phyloP scores from a whole-genome alignment of 2,329 filamentous ascomycete genomes.

The Talaromyces pinophilus region DNA sequence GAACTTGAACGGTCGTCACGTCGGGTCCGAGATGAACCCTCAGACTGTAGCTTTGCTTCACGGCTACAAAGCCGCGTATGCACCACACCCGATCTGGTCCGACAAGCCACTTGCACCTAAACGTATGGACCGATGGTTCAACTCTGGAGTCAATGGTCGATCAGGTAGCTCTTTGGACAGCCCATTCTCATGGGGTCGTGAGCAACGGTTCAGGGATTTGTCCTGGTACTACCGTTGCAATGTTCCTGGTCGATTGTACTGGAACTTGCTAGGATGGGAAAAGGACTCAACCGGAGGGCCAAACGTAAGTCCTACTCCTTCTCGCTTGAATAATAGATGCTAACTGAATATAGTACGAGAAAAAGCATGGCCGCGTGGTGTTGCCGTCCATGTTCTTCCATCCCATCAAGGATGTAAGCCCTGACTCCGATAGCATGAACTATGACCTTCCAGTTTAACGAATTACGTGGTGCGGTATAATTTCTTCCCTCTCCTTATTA shows the following conservation, averaged over 20 bases:
- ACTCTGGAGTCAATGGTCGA: constrained; percentile 35
- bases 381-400: constrained; percentile 36
- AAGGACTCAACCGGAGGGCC: constrained; percentile 28
- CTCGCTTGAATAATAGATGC: background rate
- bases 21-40: constrained; percentile 79
- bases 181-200: constrained; percentile 37
- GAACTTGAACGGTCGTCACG: constrained; percentile 70
- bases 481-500: background rate
- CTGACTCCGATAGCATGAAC: constrained; percentile 26
- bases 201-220: constrained; percentile 36
- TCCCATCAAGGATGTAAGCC: constrained; percentile 33
- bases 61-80: constrained; percentile 75
- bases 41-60: constrained; percentile 73
- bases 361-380: constrained; percentile 29
- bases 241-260: constrained; percentile 36
- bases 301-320: constrained; percentile 11
- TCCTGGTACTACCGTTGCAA: constrained; percentile 39
- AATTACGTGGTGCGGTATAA: constrained; percentile 16
- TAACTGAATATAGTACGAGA: constrained; percentile 24
- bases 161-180: constrained; percentile 36
- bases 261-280: constrained; percentile 37
- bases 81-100: constrained; percentile 76
- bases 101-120: constrained; percentile 55
- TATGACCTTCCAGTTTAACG: constrained; percentile 25
- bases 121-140: constrained; percentile 35